These are phyloP conservation scores for Solanum infundibuliforme DNA, from an alignment of 257 asterid species.

Conservation along the genomic window DNA sequence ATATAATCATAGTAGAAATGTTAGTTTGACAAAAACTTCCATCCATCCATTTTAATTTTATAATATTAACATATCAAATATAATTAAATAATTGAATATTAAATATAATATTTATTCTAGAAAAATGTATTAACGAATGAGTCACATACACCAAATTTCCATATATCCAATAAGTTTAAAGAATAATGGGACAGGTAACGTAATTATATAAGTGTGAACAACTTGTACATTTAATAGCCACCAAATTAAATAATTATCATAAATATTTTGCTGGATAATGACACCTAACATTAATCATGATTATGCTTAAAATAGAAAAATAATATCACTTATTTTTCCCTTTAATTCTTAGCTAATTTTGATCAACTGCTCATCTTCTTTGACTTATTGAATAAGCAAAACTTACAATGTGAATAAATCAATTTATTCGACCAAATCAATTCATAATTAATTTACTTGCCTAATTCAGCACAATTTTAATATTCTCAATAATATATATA, in stretches of 20 bases:
- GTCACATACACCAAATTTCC: constrained; percentile 6
- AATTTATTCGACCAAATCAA: background rate
- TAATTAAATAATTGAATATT: background rate
- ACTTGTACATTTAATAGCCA: background rate
- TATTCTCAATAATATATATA: background rate
- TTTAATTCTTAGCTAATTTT: constrained; percentile 4
- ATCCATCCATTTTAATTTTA: background rate
- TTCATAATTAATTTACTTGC: background rate
- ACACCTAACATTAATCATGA: background rate
- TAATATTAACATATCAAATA: background rate
- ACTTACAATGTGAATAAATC: background rate
- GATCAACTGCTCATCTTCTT: constrained; percentile 16
- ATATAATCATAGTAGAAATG: no score
- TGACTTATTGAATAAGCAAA: constrained; percentile 18
- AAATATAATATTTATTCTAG: background rate
- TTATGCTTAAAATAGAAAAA: background rate
- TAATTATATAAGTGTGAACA: background rate
- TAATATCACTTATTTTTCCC: background rate
- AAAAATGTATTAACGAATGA: background rate
- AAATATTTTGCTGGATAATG: background rate
- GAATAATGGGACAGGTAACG: background rate
- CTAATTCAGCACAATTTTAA: background rate
- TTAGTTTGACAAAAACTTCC: background rate
- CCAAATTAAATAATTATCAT: constrained; percentile 7
- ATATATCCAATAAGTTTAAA: background rate